These are phyloP conservation scores for Tetrapisispora iriomotensis DNA, from an alignment of 805 yeast species.

Conservation along the genomic window DNA sequence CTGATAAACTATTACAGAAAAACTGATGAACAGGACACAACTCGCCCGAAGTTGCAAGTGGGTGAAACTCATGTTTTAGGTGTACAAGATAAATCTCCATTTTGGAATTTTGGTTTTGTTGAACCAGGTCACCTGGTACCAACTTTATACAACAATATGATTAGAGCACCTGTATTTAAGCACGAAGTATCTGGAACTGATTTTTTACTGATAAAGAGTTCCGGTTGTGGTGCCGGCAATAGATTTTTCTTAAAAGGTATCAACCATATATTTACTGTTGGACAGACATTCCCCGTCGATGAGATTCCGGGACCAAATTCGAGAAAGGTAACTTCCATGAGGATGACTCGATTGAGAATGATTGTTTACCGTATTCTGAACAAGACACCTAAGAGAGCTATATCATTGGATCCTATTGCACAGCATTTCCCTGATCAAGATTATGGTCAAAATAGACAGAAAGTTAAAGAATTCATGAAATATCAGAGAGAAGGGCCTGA, in stretches of 20 bases:
- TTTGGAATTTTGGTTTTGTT: conserved; percentile 97
- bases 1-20: conserved; percentile 88
- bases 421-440: conserved; percentile 93
- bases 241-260: conserved; percentile 60
- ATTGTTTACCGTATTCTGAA: conserved; percentile 82
- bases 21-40: conserved; percentile 63
- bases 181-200: conserved; percentile 76
- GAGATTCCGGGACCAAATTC: conserved; percentile 98
- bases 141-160: conserved; percentile 81
- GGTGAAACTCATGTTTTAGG: conserved; percentile 96
- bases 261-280: conserved; percentile 72
- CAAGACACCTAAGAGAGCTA: conserved; percentile 58
- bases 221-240: conserved; percentile 69
- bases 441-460: conserved; percentile 93
- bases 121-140: conserved; percentile 92
- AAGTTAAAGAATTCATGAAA: conserved; percentile 95
- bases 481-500: conserved; percentile 90
- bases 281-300: conserved; percentile 86
- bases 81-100: conserved; percentile 92
- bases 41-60: conserved; percentile 76
- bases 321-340: conserved; percentile 86
- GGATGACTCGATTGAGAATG: conserved; percentile 87
- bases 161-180: conserved; percentile 85
- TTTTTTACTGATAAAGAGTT: conserved; percentile 67
- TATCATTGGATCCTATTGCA: conserved; percentile 79